Evolutionary conservation across 1,139 yeast genomes (phyloP).

Genomic region (Yamadazyma jaroonii): DNA sequence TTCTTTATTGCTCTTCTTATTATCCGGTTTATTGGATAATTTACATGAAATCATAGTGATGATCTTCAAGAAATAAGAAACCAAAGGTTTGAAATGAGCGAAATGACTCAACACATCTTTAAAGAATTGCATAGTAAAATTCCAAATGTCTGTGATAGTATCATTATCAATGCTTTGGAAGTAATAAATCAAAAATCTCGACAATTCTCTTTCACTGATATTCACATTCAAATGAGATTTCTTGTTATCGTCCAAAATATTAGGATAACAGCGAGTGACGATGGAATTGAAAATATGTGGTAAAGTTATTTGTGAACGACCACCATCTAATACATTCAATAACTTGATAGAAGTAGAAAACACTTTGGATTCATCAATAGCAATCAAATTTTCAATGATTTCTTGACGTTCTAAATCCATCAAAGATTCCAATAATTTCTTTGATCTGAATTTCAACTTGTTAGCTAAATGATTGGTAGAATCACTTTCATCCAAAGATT

Average conservation of each 20-base stretch:
- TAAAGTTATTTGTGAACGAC: conserved; percentile 72
- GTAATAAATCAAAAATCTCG: conserved; percentile 57
- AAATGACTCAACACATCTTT: conserved; percentile 54
- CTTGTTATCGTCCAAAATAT: conserved; percentile 25
- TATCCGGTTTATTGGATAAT: conserved; percentile 58
- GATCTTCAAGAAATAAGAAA: conserved; percentile 53
- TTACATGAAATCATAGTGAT: conserved; percentile 53
- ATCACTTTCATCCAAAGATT: conserved; percentile 7
- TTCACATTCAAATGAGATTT: conserved; percentile 45
- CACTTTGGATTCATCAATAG: conserved; percentile 24
- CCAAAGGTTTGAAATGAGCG: conserved; percentile 44
- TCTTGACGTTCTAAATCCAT: conserved; percentile 72
- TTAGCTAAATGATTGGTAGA: conserved; percentile 62
- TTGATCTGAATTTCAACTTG: conserved; percentile 69
- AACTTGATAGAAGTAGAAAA: conserved; percentile 37
- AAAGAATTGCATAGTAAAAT: conserved; percentile 52
- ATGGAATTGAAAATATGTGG: conserved; percentile 65
- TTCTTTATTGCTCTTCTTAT: conserved; percentile 56
- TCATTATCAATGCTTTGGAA: conserved; percentile 67
- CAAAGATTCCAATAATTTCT: conserved; percentile 65
- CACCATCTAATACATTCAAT: conserved; percentile 78
- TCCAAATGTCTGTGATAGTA: conserved; percentile 74
- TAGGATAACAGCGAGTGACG: conserved; percentile 33
- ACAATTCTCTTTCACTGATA: conserved; percentile 39
- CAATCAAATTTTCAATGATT: conserved; percentile 63